Percentiles rank a stretch among this genome's conserved stretches.
Conservation (phyloP, 2,329 filamentous ascomycete genomes). For the Lecanicillium sp. region DNA sequence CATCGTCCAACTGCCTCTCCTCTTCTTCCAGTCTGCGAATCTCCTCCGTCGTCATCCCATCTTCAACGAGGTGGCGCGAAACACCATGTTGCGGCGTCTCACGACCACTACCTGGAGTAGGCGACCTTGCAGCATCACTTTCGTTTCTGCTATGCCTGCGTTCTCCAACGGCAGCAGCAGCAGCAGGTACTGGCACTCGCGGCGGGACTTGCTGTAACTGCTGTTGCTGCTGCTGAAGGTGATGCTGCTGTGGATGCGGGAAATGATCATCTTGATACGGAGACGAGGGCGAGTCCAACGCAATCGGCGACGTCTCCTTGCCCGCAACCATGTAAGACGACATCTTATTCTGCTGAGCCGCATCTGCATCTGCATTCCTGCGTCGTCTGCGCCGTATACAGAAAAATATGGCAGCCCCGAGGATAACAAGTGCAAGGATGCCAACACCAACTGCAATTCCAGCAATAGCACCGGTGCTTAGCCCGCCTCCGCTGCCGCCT, state of each 20-base stretch:
- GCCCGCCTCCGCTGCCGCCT: slow-evolving; percentile 15
- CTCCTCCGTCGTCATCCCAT: slow-evolving; percentile 52
- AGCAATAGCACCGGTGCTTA: slow-evolving; percentile 34
- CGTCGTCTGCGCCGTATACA: slow-evolving; percentile 27
- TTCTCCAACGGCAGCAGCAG: too few relatives aligned
- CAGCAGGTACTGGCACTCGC: too few relatives aligned
- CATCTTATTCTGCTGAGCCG: slow-evolving; percentile 2
- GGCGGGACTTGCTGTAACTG: not conserved
- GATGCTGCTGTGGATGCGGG: slow-evolving; percentile 4
- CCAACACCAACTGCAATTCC: slow-evolving; percentile 37
- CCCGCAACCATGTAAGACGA: slow-evolving; percentile 35
- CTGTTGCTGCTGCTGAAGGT: slow-evolving; percentile 4
- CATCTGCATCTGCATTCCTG: slow-evolving; percentile 5
- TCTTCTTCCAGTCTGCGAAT: slow-evolving; percentile 48
- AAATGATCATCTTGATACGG: slow-evolving; percentile 5
- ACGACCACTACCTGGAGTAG: slow-evolving; percentile 11
- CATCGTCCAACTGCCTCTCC: slow-evolving; percentile 47
- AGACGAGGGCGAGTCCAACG: slow-evolving; percentile 2
- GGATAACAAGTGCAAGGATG: slow-evolving; percentile 28
- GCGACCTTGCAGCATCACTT: too few relatives aligned
- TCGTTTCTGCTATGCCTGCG: too few relatives aligned
- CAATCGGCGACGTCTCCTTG: slow-evolving; percentile 22
- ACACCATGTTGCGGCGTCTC: slow-evolving; percentile 21
- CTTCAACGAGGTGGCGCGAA: slow-evolving; percentile 42
- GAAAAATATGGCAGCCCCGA: slow-evolving; percentile 30